These are phyloP conservation scores for Suillus variegatus DNA, from an alignment of 768 basidiomycete genomes.

Conservation along the genomic window DNA sequence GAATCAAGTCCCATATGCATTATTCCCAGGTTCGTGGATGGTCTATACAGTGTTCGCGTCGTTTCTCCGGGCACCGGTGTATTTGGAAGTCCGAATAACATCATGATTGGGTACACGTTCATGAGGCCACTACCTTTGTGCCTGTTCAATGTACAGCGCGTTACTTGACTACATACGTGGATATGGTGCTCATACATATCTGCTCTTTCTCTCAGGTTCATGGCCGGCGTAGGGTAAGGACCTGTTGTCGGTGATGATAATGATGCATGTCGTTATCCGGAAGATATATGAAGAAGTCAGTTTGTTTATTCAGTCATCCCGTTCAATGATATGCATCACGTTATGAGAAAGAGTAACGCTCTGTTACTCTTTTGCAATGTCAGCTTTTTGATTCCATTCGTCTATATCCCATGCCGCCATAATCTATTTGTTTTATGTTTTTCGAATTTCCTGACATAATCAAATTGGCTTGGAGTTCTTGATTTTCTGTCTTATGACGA, in stretches of 20 bases:
- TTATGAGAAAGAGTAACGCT: slow-evolving; percentile 73
- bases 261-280: background rate
- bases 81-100: background rate
- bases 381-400: background rate
- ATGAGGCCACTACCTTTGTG: background rate
- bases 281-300: slow-evolving; percentile 85
- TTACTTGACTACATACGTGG: background rate
- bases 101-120: background rate
- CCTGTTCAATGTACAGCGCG: background rate
- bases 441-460: no score
- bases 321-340: slow-evolving; percentile 24
- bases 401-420: background rate
- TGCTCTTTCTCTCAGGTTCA: background rate
- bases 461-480: no score
- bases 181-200: background rate
- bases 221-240: background rate
- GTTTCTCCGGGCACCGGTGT: background rate
- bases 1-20: background rate
- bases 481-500: no score
- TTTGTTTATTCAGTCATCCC: slow-evolving; percentile 11
- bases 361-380: slow-evolving; percentile 33
- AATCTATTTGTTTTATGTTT: background rate
- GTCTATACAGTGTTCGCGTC: background rate
- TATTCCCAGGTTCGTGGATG: background rate
- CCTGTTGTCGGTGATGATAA: background rate